Evolutionary conservation across 768 basidiomycete species (phyloP), one percentile per base, ranked within the genome.

Genomic region (Sarcodon sp.): DNA sequence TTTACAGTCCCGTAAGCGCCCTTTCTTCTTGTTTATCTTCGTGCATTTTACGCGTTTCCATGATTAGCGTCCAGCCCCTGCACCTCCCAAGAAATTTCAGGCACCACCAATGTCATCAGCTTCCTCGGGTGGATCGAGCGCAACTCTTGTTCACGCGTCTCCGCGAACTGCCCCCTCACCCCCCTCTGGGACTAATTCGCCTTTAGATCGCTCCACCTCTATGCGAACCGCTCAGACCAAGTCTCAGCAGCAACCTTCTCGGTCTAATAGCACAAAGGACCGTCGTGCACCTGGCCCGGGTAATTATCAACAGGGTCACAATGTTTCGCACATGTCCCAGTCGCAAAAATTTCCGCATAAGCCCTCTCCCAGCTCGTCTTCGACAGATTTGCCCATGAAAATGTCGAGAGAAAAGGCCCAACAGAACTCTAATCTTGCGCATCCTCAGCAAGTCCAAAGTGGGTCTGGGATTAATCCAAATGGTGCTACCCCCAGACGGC

Each of bases 401-500:
- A 41, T 16, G 4, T 4, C 39, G 7, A 7, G n/a, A 4, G 16
- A 41, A 13, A 15, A 15, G 16, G 4, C 8, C 4, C 39, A 41
- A 16, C 39, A 41, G 13, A 13, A 9, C 8, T 13, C 8, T 27
- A 41, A 41, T 27, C 15, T 16, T 9, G 16, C 39, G 15, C 21
- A 27, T 27, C 21, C 21, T 27, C 21, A 27, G 21, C 21, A 27
- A 27, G 21, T 27, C 21, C 21, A 3, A 27, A 27, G 21, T 27
- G 39, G 39, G n/a, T 16, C 39, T 9, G 39, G 39, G 15, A 4
- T 41, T 15, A 41, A 41, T 13, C 39, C 39, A 41, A 15, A 15
- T n/a, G 77, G 76, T 11, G 84, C 87, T 7, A 91, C 90, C 0
- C 87, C 90, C 10, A 69, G 93, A 51, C 66, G 92, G 56, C 68